Base-by-base conservation (phyloP, 2,329 filamentous ascomycete genomes). In the Ophiostoma himal-ulmi region DNA sequence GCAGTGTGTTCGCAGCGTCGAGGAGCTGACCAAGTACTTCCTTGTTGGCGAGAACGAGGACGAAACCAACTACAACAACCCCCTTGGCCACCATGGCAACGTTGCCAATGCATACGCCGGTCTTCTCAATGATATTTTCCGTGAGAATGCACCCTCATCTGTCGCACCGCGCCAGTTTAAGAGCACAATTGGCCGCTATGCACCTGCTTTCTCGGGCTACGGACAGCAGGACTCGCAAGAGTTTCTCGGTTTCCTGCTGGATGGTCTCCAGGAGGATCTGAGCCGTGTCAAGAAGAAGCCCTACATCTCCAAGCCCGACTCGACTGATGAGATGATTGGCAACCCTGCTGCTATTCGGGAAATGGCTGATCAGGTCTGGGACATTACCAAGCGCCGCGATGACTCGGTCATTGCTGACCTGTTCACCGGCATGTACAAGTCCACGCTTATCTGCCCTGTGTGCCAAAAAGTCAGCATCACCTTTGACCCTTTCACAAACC, bases 401-500 rank as follows among this genome's bases (percentile, higher is more conserved):
- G 93, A 98, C 77, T 98, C 95, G 0, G 91, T 98, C 57, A 92
- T 97, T 74, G 94, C 93, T 71, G 95, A 99, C 77, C 84, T 99
- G 13, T 99, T 99, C 79, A 96, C 93, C 30, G 95, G 95, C 73
- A 93, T 98, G 85, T 99, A 98, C 85, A 97, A 98, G 82, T 98
- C 96, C 64, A 98, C 94, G 0, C 86, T 99, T 73, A 90, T 95
- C 73, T 99, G 95, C 77, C 95, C 95, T 0, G 86, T 86, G 8
- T 99, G 95, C 78, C 86, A 90, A 75, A 99, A 98, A 81, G 91
- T 98, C 80, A 97, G 94, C 85, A 97, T 99, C 76, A 98, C 95
- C 0, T 99, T 99, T 77, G 95, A 99, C 78, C 95, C 95, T 0
- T 99, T 96, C 83, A 97, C 93, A 79, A 95, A 96, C 74, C 82